phyloP scores from a whole-genome alignment of 345 rosid genomes.

The Salix dunnii region DNA sequence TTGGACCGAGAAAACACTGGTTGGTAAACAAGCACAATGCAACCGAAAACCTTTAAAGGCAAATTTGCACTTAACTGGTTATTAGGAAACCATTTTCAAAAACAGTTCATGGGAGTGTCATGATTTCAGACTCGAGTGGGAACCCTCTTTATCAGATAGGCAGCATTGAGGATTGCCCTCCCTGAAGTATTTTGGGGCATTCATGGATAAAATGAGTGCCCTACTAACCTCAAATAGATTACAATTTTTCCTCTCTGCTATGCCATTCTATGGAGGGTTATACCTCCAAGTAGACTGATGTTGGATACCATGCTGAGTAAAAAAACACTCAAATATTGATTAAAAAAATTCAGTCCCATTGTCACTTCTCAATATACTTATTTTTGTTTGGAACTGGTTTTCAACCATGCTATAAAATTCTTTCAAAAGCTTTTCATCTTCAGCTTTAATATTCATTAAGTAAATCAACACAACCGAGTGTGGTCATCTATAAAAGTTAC shows the following conservation, averaged over 20 bases:
- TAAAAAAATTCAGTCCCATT: neutral
- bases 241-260: neutral
- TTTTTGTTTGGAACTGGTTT: neutral
- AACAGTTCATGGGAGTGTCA: neutral
- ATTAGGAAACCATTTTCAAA: too few relatives aligned
- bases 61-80: neutral
- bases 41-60: neutral
- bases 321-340: neutral
- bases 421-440: neutral
- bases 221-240: neutral
- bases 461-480: too few relatives aligned
- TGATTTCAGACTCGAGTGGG: neutral
- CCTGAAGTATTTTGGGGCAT: neutral
- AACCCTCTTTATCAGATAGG: neutral
- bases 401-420: neutral
- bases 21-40: too few relatives aligned
- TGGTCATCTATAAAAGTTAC: too few relatives aligned
- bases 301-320: neutral
- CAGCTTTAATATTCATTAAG: neutral
- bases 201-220: neutral
- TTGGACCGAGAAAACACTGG: neutral
- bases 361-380: neutral
- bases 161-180: neutral
- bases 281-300: neutral
- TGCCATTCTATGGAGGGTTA: neutral